These are phyloP conservation scores for Lactarius deliciosus DNA, from an alignment of 768 basidiomycete genomes.

Conservation along the genomic window DNA sequence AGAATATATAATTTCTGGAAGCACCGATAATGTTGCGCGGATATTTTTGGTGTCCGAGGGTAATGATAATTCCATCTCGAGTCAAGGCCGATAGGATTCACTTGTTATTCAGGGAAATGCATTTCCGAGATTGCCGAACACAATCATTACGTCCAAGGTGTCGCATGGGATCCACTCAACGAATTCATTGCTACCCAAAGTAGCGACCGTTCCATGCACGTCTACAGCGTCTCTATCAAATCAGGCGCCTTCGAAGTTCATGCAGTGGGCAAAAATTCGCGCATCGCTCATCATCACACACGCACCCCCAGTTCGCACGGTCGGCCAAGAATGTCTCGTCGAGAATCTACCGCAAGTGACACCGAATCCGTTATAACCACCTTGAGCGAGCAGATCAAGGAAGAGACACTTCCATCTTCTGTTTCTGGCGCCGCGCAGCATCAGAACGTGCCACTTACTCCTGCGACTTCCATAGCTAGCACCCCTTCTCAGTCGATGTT, in stretches of 20 bases:
- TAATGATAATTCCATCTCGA: constrained; percentile 14
- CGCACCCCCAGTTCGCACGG: constrained; percentile 64
- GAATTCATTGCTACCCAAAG: constrained; percentile 98
- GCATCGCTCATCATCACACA: constrained; percentile 67
- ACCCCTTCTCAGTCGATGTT: constrained; percentile 59
- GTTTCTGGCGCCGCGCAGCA: constrained; percentile 35
- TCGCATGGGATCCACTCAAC: constrained; percentile 97
- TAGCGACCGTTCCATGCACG: constrained; percentile 93
- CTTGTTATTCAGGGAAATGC: constrained; percentile 63
- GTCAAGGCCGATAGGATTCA: constrained; percentile 11
- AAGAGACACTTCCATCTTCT: constrained; percentile 44
- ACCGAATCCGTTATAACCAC: constrained; percentile 58
- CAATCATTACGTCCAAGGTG: constrained; percentile 95
- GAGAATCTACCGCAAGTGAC: constrained; percentile 76
- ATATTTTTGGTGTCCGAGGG: constrained; percentile 71
- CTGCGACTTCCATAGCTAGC: constrained; percentile 66
- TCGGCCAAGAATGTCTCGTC: constrained; percentile 60
- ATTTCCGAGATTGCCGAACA: constrained; percentile 92
- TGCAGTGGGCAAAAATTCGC: constrained; percentile 84
- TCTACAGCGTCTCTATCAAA: constrained; percentile 80
- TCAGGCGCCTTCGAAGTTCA: constrained; percentile 86
- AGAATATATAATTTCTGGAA: constrained; percentile 92
- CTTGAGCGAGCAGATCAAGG: constrained; percentile 53
- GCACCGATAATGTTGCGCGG: constrained; percentile 92
- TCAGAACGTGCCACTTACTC: constrained; percentile 52